Percentiles rank a stretch among this genome's conserved stretches.
These are phyloP conservation scores for Didymella exigua DNA, from an alignment of 2,329 filamentous ascomycete species.

Conservation along the genomic window DNA sequence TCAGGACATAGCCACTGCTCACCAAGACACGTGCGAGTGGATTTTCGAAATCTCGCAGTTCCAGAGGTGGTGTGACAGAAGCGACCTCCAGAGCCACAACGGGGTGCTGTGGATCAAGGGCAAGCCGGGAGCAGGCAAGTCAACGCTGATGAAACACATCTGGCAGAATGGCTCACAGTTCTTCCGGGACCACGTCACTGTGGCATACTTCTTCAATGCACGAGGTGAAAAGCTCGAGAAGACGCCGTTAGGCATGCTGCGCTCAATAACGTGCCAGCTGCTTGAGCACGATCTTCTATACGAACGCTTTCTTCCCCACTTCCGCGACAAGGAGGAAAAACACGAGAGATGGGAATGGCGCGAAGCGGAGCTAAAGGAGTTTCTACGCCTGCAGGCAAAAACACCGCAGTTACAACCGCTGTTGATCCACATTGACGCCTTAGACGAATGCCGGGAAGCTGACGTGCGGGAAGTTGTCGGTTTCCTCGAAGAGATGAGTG, in stretches of 20 bases:
- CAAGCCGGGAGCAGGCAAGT: slow-evolving; percentile 49
- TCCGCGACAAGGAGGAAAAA: slow-evolving; percentile 4
- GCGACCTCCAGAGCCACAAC: slow-evolving; percentile 31
- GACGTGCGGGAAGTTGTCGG: slow-evolving; percentile 53
- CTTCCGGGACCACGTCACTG: slow-evolving; percentile 9
- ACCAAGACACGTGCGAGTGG: slow-evolving; percentile 52
- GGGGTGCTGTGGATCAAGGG: slow-evolving; percentile 36
- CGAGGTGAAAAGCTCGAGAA: slow-evolving; percentile 29
- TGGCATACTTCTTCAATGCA: slow-evolving; percentile 39
- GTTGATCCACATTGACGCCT: slow-evolving; percentile 49
- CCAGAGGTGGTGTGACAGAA: slow-evolving; percentile 46
- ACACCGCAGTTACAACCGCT: slow-evolving; percentile 21
- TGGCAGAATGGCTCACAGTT: slow-evolving; percentile 7
- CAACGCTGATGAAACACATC: slow-evolving; percentile 50
- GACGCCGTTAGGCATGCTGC: slow-evolving; percentile 31
- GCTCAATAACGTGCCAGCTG: slow-evolving; percentile 35
- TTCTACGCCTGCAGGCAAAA: too few relatives aligned
- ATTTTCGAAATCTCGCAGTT: slow-evolving; percentile 46
- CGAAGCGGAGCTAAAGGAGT: too few relatives aligned
- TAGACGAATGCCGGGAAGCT: slow-evolving; percentile 57
- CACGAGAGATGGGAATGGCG: too few relatives aligned
- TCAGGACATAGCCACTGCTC: slow-evolving; percentile 45
- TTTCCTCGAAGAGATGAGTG: slow-evolving; percentile 51
- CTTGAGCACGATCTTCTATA: slow-evolving; percentile 21
- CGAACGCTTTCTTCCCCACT: slow-evolving; percentile 8